These are phyloP conservation scores for Ophiostoma himal-ulmi DNA, from an alignment of 2,329 filamentous ascomycete species.

Conservation along the genomic window DNA sequence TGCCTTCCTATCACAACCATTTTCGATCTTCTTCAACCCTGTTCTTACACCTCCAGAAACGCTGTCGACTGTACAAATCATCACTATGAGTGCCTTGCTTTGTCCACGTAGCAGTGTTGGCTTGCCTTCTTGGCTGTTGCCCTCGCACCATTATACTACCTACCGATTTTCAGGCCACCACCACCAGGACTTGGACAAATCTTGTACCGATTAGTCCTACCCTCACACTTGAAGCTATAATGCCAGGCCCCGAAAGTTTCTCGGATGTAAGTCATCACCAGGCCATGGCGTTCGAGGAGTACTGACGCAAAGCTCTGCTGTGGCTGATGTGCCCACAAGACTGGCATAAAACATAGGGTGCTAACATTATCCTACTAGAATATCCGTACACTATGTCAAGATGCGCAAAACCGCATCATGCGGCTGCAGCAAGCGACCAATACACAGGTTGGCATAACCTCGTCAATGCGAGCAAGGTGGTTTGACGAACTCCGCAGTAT, in stretches of 20 bases:
- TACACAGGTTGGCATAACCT: conserved; percentile 25
- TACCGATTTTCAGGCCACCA: neutral
- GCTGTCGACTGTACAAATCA: neutral
- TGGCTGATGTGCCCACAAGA: neutral
- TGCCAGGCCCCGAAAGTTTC: neutral
- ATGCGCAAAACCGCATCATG: conserved; percentile 26
- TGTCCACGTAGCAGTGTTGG: neutral
- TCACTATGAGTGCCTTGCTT: neutral
- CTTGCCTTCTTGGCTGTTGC: neutral
- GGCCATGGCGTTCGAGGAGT: neutral
- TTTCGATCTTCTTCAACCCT: neutral
- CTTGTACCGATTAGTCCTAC: neutral
- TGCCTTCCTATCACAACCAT: neutral
- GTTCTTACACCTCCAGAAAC: neutral
- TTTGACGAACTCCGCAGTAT: conserved; percentile 24
- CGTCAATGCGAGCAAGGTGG: conserved; percentile 20
- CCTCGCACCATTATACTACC: neutral
- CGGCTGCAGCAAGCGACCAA: conserved; percentile 26
- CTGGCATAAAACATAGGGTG: neutral
- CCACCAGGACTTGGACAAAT: neutral
- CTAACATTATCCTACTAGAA: conserved; percentile 19
- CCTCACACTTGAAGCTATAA: neutral
- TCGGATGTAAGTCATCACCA: neutral
- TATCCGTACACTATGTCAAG: conserved; percentile 25
- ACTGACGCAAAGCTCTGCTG: neutral